phyloP scores from a whole-genome alignment of 2,329 filamentous ascomycete genomes.

The Rugonectria rugulosa region DNA sequence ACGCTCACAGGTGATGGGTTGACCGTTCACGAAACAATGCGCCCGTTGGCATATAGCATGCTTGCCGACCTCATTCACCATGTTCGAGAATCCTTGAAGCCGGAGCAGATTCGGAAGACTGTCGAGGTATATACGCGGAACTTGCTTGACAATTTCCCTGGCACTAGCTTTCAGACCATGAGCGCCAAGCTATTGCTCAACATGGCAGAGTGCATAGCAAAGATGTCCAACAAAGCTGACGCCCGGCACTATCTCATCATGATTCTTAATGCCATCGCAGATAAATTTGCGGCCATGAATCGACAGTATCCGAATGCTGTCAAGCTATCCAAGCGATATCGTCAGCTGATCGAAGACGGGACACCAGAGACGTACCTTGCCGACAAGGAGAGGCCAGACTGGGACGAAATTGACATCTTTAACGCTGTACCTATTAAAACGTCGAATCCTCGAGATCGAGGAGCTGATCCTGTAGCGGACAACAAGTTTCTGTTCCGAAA shows the following conservation, averaged over 20 bases:
- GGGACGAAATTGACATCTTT: constrained; percentile 99
- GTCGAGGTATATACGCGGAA: constrained; percentile 98
- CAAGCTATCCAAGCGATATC: constrained; percentile 84
- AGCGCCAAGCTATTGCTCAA: constrained; percentile 96
- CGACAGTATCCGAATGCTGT: constrained; percentile 93
- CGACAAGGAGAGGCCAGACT: constrained; percentile 84
- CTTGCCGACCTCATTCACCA: constrained; percentile 98
- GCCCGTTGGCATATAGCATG: constrained; percentile 97
- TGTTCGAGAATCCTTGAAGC: constrained; percentile 85
- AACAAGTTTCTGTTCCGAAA: constrained; percentile 99
- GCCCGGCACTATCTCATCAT: constrained; percentile 95
- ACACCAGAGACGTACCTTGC: constrained; percentile 82
- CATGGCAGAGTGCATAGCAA: constrained; percentile 97
- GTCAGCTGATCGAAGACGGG: constrained; percentile 69
- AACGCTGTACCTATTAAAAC: constrained; percentile 96
- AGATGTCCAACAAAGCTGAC: constrained; percentile 90
- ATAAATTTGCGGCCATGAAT: constrained; percentile 99
- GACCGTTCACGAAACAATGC: constrained; percentile 96
- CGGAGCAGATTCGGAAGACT: constrained; percentile 92
- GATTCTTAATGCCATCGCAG: constrained; percentile 96
- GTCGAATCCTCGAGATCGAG: constrained; percentile 87
- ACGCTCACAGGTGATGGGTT: constrained; percentile 95
- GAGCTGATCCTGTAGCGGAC: constrained; percentile 88
- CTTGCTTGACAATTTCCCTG: constrained; percentile 92
- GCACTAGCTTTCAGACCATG: constrained; percentile 99